These are phyloP conservation scores for Scleromitrula shiraiana DNA, from an alignment of 2,329 filamentous ascomycete genomes.

Conservation along the genomic window DNA sequence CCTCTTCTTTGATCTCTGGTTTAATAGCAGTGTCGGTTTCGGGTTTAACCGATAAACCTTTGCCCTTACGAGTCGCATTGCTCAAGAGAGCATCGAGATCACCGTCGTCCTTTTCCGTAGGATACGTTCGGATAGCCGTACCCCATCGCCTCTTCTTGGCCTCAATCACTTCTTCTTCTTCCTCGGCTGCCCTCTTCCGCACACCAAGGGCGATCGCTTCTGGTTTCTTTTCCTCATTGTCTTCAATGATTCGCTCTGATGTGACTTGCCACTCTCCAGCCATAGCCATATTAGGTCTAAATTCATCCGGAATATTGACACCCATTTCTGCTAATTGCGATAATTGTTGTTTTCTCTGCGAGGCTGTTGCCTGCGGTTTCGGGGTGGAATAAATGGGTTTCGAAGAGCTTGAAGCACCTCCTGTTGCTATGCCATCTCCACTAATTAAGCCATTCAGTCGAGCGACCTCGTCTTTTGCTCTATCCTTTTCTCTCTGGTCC, in stretches of 20 bases:
- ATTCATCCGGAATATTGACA: constrained; percentile 71
- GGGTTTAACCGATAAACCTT: constrained; percentile 17
- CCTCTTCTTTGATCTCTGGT: constrained; percentile 15
- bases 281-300: constrained; percentile 75
- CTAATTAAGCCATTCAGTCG: constrained; percentile 71
- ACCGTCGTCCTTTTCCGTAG: constrained; percentile 24
- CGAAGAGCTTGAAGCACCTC: constrained; percentile 20
- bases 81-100: constrained; percentile 34
- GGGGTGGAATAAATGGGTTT: constrained; percentile 24
- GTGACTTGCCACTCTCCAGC: constrained; percentile 80
- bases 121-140: constrained; percentile 29
- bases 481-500: constrained; percentile 72
- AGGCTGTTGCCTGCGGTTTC: constrained; percentile 37
- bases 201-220: constrained; percentile 44
- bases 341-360: constrained; percentile 74
- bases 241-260: constrained; percentile 26
- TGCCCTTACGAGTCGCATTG: constrained; percentile 24
- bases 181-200: constrained; percentile 52
- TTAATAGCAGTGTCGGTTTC: constrained; percentile 17
- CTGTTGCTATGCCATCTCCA: constrained; percentile 29
- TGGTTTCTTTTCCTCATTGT: constrained; percentile 37
- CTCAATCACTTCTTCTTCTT: constrained; percentile 53
- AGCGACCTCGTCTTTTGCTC: constrained; percentile 76
- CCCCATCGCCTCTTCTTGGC: constrained; percentile 46
- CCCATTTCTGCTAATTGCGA: constrained; percentile 84